Evolutionary conservation across 164 flowering plant species (phyloP), one percentile per base, ranked within the genome.

Genomic region (Protea cynaroides): DNA sequence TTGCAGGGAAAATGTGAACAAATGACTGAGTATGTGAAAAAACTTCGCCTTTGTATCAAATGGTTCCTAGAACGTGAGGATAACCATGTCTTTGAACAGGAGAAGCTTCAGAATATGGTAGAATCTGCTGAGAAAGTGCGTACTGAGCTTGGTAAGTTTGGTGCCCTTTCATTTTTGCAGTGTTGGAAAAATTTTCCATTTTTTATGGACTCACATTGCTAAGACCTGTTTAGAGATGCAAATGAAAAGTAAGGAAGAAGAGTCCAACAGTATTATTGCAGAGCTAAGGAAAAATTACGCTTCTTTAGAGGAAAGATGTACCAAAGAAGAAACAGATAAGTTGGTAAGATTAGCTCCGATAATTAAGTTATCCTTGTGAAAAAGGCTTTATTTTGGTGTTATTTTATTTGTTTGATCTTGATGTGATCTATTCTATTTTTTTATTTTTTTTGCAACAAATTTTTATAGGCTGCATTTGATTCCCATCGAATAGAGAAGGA

Each of bases 61-160:
- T 91, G 96, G 92, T 87, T 84, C 57, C 87, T 82, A 77, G 86
- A 84, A 61, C 72, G 72, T 2, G 91, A 84, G 71, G 77, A 59
- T 52, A 75, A 70, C 54, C 76, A 78, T 50, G 49, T 72, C 18
- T 67, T 71, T 43, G 89, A 86, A 72, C 81, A 74, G 59, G 89
- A 83, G 58, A 80, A 73, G 67, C 76, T 84, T n/a, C 78, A 66
- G 50, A 70, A 54, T 54, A 23, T 65, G 44, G 53, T 82, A 71
- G 79, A 84, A 25, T 62, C 63, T 7, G 65, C 78, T 0, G 84
- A 90, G 79, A 75, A 25, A 34, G 77, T 68, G 72, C 77, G 75
- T 36, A 49, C 64, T 10, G 94, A 86, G 66, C 62, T 72, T 25
- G 97, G 97, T 88, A 79, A 74, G 61, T 21, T 59, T 56, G 13